Base-by-base conservation (phyloP, 1,284 basidiomycete species). In the Pterula multifida region DNA sequence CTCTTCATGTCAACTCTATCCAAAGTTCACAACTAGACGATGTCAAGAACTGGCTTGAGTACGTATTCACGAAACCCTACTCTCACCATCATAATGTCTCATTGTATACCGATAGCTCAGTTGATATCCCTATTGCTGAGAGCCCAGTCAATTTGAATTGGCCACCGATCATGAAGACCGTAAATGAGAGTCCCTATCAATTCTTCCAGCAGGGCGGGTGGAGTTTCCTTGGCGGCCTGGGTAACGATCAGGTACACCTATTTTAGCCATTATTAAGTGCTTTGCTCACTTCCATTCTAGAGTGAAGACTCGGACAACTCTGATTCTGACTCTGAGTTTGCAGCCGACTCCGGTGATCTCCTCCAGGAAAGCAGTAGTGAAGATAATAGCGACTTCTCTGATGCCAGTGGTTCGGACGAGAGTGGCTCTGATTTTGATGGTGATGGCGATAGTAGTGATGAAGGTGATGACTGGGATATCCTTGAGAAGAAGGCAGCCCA, bases 41-140 rank as follows among this genome's bases (percentile, higher is more conserved):
- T 58, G 92, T 97, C 54, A 96, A 96, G 68, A 92, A 95, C 63
- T 99, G 94, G 95, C 78, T 99, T 24, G 94, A 99, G 88, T 94
- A 61, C 58, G 87, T 77, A 9, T 52, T 39, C 15, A 49, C 23
- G 56, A 26, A 28, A 23, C 32, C 49, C 25, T 22, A 42, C 52
- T 24, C 22, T 35, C 54, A 42, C 49, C 44, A n/a, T n/a, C n/a
- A n/a, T n/a, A n/a, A n/a, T n/a, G n/a, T 57, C 51, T 56, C 53
- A 45, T 15, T 49, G 32, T 53, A 1, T 48, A 51, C 15, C 23
- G 47, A 35, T n/a, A 94, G 90, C 63, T 95, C 91, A 11, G 93
- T 96, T 51, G 96, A 98, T 64, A 95, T 98, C 52, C 86, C 94
- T 13, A 81, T 97, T 66, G 90, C 89, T 45, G 96, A 98, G 67